Conservation (phyloP, 257 asterid species). For the Nicotiana otophora region DNA sequence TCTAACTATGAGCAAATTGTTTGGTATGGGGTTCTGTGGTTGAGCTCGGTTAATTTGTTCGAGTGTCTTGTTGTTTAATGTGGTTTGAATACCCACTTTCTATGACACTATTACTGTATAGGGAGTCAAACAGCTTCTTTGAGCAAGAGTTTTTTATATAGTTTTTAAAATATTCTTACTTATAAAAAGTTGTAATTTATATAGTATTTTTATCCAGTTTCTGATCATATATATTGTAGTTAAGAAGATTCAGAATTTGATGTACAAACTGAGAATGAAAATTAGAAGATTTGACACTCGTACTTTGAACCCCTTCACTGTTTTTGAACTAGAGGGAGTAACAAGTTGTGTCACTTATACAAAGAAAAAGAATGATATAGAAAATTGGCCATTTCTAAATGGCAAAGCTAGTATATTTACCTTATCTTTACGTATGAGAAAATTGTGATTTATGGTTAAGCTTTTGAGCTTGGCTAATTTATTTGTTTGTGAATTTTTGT, state of each 20-base stretch:
- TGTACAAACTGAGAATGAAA: background rate
- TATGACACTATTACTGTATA: background rate
- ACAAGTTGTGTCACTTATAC: background rate
- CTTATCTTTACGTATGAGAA: background rate
- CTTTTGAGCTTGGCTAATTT: conserved; percentile 9
- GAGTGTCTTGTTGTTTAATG: background rate
- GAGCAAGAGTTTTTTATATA: background rate
- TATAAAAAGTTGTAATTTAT: background rate
- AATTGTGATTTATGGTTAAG: conserved; percentile 10
- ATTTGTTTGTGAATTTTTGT: background rate
- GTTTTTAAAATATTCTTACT: background rate
- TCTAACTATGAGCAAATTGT: background rate
- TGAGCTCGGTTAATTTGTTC: background rate
- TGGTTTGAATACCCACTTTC: background rate
- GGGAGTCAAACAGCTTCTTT: background rate
- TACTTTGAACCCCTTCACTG: background rate
- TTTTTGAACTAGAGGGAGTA: background rate
- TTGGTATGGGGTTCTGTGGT: background rate
- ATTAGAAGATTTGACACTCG: background rate
- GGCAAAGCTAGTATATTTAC: background rate
- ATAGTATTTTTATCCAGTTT: background rate
- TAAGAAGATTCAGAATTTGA: background rate
- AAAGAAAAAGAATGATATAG: background rate
- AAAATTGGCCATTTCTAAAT: background rate
- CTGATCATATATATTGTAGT: background rate